Base-by-base conservation (phyloP, 768 basidiomycete species). In the Leccinum sublutescens region DNA sequence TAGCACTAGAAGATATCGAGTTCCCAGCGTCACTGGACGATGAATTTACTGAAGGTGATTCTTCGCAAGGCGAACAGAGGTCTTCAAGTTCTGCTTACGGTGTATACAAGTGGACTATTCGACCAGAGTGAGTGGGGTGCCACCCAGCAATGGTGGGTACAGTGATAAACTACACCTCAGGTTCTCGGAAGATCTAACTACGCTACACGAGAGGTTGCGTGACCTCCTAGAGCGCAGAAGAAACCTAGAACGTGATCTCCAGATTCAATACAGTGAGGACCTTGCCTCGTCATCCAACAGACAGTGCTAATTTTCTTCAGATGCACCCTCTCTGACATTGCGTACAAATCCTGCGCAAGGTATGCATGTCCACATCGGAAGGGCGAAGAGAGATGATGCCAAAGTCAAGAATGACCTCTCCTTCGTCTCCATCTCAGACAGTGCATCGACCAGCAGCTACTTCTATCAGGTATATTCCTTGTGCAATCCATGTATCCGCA, bases 311-410 rank as follows among this genome's bases (percentile, higher is more conserved):
- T 6, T 36, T 54, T 59, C 34, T 57, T 10, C 53, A 93, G 91
- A 77, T 72, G 82, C 86, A 1, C 84, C 88, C 23, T 91, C 91
- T 12, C 67, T 93, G 61, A 86, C 89, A 12, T 77, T 94, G 49
- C 85, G 90, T 40, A 82, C 84, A 25, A 87, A 82, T 1, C 80
- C 85, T 17, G 79, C 80, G 10, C 84, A 86, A 48, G 92, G 92
- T 5, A 83, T 87, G 79, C 88, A 90, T 68, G 80, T 93, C 45
- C 91, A 93, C 62, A 74, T 93, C 27, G 77, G 80, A 27, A 84
- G 80, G 64, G 75, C 80, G 5, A 91, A 85, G 70, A 84, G 86
- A 29, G 88, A 91, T 60, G 80, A 79, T 52, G 65, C 66, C 12
- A 80, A 74, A 59, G 65, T 89, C 34, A 79, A 79, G 60, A 67